Conservation (phyloP, 345 rosid genomes). For the Raphanus sativus region DNA sequence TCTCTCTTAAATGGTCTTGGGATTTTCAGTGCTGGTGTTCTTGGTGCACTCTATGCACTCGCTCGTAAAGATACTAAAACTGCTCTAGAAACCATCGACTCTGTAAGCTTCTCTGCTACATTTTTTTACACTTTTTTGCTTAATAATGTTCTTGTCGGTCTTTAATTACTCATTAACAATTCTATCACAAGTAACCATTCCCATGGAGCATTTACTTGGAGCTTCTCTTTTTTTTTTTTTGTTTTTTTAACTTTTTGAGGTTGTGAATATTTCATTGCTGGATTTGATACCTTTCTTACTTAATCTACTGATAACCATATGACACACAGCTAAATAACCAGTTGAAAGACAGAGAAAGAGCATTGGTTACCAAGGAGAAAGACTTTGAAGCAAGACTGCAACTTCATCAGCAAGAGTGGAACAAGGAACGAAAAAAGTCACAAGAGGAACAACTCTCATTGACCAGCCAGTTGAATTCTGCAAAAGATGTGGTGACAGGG, state of each 20-base stretch:
- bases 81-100: conserved; percentile 58
- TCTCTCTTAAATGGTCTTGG: conserved; percentile 80
- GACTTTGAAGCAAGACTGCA: conserved; percentile 56
- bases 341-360: conserved; percentile 70
- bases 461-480: conserved; percentile 56
- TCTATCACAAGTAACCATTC: too few species aligned
- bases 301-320: conserved; percentile 3
- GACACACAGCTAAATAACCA: conserved; percentile 55
- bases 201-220: too few species aligned
- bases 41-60: conserved; percentile 84
- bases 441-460: conserved; percentile 62
- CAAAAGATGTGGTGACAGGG: conserved; percentile 54
- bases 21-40: conserved; percentile 65
- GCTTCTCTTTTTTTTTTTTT: too few species aligned
- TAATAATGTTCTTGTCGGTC: background rate
- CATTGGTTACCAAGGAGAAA: conserved; percentile 54
- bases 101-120: conserved; percentile 60
- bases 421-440: conserved; percentile 47
- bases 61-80: conserved; percentile 65
- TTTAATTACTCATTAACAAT: background rate
- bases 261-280: background rate
- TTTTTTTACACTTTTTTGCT: too few species aligned
- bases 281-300: background rate
- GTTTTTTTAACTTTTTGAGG: conserved; percentile 6
- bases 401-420: conserved; percentile 58